phyloP scores from a whole-genome alignment of 1,139 yeast genomes.

The Keqinozyma sinolaborantium region DNA sequence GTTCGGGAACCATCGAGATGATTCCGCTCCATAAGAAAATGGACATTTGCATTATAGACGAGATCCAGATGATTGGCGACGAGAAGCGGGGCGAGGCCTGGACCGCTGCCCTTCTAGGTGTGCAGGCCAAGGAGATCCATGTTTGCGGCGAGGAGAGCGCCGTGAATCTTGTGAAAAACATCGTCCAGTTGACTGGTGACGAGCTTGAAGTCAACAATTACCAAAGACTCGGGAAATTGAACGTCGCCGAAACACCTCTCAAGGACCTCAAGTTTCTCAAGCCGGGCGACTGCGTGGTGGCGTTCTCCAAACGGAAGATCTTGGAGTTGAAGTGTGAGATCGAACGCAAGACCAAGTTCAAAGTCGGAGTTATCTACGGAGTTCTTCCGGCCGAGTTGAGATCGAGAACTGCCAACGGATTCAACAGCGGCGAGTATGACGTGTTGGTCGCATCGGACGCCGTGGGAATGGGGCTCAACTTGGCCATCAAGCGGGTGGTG shows the following conservation, averaged over 20 bases:
- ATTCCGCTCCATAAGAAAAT: constrained; percentile 60
- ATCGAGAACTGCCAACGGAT: constrained; percentile 74
- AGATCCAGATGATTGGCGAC: constrained; percentile 92
- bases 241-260: constrained; percentile 43
- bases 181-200: constrained; percentile 76
- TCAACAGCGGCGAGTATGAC: constrained; percentile 74
- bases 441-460: constrained; percentile 94
- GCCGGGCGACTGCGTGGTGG: constrained; percentile 87
- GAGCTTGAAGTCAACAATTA: constrained; percentile 65
- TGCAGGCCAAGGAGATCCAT: constrained; percentile 80
- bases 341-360: constrained; percentile 56
- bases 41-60: constrained; percentile 92
- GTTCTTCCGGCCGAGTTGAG: constrained; percentile 96
- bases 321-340: constrained; percentile 62
- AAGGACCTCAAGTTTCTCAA: constrained; percentile 33
- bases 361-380: constrained; percentile 91
- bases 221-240: constrained; percentile 69
- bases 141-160: constrained; percentile 91
- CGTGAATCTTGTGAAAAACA: constrained; percentile 56
- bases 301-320: constrained; percentile 74
- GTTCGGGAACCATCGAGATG: constrained; percentile 96
- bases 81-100: constrained; percentile 85
- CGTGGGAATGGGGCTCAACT: constrained; percentile 93
- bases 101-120: constrained; percentile 91
- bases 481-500: constrained; percentile 75